Evolutionary conservation across 192 early-diverging fungal genomes (phyloP), one percentile per base, ranked within the genome.

Genomic region (Polychytrium aggregatum): DNA sequence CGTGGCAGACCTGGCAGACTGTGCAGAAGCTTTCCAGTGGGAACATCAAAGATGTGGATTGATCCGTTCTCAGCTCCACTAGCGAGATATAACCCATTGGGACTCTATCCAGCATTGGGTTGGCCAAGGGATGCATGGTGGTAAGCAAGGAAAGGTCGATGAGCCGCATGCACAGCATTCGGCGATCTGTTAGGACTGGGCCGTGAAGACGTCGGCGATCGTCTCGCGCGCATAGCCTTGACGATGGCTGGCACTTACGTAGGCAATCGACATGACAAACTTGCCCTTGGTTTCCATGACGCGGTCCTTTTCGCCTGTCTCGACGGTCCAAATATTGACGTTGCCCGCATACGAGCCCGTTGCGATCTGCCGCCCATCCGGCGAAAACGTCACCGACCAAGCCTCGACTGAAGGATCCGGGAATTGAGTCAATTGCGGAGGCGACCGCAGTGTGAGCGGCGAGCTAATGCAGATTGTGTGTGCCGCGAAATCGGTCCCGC

Each of bases 221-320:
- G n/a, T n/a, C n/a, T n/a, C n/a, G n/a, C n/a, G n/a, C n/a, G n/a
- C n/a, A n/a, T n/a, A n/a, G n/a, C n/a, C n/a, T n/a, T n/a, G n/a
- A n/a, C n/a, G n/a, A n/a, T n/a, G n/a, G n/a, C n/a, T n/a, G 0
- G 25, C 17, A 60, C 72, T 64, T 69, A 85, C 79, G 62, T 82
- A 88, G 21, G 85, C 86, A 25, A 84, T 60, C 39, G 71, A 76
- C 78, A 88, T 82, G n/a, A 84, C 60, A 48, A 89, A 91, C 49
- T 85, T 84, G 22, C 77, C 78, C 26, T 72, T 63, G 10, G 82
- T 86, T 27, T 80, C 70, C 24, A 88, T 70, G 0, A 66, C 60
- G 17, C 74, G 64, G 17, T 78, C 82, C 51, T 82, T 85, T 37
- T 70, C 68, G 11, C 82, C 76, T 9, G 67, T 75, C 42, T 85